Evolutionary conservation across 805 yeast genomes (phyloP), one percentile per base, ranked within the genome.

Genomic region (Suhomyces sp.): DNA sequence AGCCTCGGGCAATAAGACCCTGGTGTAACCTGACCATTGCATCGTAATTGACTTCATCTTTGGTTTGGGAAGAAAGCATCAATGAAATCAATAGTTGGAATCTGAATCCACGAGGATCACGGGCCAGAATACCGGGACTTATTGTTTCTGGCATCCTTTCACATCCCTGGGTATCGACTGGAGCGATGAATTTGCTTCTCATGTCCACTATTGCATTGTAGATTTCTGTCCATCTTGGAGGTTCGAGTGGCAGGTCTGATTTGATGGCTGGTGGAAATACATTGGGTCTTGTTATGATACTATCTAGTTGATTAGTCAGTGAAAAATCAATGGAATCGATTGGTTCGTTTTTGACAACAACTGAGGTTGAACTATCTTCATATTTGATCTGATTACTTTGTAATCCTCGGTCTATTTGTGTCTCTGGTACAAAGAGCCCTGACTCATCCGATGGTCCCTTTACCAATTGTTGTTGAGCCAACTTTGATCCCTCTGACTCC

Each of bases 101-200:
- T 32, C 96, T 68, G 50, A 60, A 76, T 1, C 58, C 45, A 12
- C 54, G 51, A 2, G 79, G 77, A 19, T 62, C 55, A 0, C 23
- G 33, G 6, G 31, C 27, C 20, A 51, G 60, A 6, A 72, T 35
- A 6, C 51, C 50, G 2, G 69, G 68, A 10, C 54, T 59, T 12
- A 76, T 63, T 4, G 70, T 56, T 15, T 65, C 61, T 0, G 80
- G 77, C 31, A 76, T 67, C 19, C 69, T 67, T 16, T 83, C 88
- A 56, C 96, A 88, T 5, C 97, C 97, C 74, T 86, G 79, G 0
- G 79, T 70, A 53, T 90, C 97, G 2, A 90, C 97, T 0, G 97
- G 96, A 0, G 97, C 79, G n/a, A 62, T 58, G 10, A 82, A 69
- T 33, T 69, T 67, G 3, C 70, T 47, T 40, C 97, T 68, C 93